Percentiles rank a stretch among this genome's conserved stretches.
Conservation (phyloP, 2,329 filamentous ascomycete genomes). For the Penicillium corylophilum region DNA sequence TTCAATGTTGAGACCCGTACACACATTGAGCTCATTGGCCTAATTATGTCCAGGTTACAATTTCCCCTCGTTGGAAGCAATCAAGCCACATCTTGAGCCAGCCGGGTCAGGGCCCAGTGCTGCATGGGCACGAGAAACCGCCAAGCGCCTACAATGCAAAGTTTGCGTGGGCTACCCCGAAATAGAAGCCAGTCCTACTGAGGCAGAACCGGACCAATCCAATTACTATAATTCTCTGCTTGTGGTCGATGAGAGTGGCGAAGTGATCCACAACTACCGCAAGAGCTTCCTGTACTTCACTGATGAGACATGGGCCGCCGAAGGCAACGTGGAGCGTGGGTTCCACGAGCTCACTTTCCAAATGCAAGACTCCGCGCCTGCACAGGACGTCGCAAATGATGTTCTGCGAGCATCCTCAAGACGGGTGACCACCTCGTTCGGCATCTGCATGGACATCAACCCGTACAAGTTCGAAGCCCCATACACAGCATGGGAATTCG, state of each 20-base stretch:
- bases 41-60: constrained; percentile 55
- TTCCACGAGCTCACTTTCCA: constrained; percentile 29
- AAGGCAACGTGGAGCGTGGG: constrained; percentile 44
- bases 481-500: constrained; percentile 61
- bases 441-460: constrained; percentile 60
- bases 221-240: constrained; percentile 60
- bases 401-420: neutral
- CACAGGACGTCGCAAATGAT: constrained; percentile 2
- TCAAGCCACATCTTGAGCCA: constrained; percentile 60
- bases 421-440: constrained; percentile 44
- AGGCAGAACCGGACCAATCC: constrained; percentile 3
- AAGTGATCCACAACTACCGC: constrained; percentile 60
- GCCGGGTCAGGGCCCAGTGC: constrained; percentile 55
- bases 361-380: neutral
- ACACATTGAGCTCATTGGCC: neutral
- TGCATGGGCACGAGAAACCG: constrained; percentile 58
- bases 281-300: constrained; percentile 67
- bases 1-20: neutral
- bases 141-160: constrained; percentile 55
- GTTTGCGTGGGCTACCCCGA: constrained; percentile 67
- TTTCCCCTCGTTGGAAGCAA: constrained; percentile 57
- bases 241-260: constrained; percentile 55
- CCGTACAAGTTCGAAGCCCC: constrained; percentile 61
- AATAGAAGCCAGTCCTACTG: constrained; percentile 24
- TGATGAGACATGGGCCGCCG: constrained; percentile 63